Evolutionary conservation across 345 rosid species (phyloP).

Genomic region (Xanthoceras sorbifolium): DNA sequence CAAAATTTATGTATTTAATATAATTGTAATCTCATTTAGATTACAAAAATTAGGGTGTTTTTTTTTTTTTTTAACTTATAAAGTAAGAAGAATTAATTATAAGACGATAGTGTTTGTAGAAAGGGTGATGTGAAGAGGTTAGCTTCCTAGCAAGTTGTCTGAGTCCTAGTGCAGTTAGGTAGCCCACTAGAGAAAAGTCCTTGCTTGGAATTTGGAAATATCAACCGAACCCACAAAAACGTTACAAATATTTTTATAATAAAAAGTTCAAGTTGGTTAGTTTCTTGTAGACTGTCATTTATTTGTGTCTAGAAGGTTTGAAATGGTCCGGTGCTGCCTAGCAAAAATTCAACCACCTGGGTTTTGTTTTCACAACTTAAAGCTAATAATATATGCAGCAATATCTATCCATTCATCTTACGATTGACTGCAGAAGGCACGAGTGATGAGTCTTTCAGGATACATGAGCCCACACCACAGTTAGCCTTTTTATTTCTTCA

Average conservation of each 20-base stretch:
- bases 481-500: background rate
- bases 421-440: background rate
- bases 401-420: background rate
- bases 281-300: background rate
- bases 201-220: slow-evolving; percentile 17
- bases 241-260: background rate
- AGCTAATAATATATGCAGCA: background rate
- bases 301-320: slow-evolving; percentile 14
- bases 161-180: slow-evolving; percentile 32
- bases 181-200: slow-evolving; percentile 37
- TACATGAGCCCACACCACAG: background rate
- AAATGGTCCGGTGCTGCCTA: background rate
- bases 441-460: background rate
- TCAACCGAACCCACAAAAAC: slow-evolving; percentile 11
- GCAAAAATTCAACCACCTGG: background rate
- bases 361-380: slow-evolving; percentile 9
- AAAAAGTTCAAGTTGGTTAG: slow-evolving; percentile 6
- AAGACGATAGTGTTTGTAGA: background rate
- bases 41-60: too few species aligned
- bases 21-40: too few species aligned
- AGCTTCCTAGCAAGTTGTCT: slow-evolving; percentile 19
- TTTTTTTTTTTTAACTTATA: background rate
- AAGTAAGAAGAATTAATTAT: background rate
- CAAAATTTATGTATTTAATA: too few species aligned
- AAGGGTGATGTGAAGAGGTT: background rate